Conservation (phyloP, 2,329 filamentous ascomycete species). For the Proliferodiscus dingleyae region DNA sequence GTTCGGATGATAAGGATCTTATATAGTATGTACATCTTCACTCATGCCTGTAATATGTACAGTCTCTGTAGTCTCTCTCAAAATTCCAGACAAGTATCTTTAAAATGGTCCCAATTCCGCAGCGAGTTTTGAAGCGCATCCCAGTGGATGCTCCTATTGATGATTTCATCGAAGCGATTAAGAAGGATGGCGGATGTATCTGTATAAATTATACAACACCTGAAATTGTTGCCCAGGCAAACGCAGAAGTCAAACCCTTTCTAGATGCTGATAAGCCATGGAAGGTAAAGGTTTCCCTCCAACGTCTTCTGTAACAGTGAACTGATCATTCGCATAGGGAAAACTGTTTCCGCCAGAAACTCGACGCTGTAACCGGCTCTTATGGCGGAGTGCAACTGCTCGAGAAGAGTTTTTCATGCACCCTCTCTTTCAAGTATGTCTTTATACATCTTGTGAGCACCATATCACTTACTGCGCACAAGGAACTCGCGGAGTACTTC, state of each 20-base stretch:
- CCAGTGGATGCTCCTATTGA: conserved; percentile 13
- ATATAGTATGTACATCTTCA: too few species aligned
- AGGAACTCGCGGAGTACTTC: conserved; percentile 13
- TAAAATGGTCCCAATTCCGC: conserved; percentile 8
- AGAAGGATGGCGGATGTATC: conserved; percentile 12
- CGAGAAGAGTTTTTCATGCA: conserved; percentile 18
- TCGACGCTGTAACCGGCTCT: conserved; percentile 21
- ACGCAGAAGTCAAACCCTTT: conserved; percentile 13
- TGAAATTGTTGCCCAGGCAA: conserved; percentile 7
- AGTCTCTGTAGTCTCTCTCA: too few species aligned
- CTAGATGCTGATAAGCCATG: conserved; percentile 15
- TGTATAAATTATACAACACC: conserved; percentile 12
- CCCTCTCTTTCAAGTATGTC: conserved; percentile 18
- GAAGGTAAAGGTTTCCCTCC: conserved; percentile 6
- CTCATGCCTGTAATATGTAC: too few species aligned
- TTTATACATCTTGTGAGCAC: background rate
- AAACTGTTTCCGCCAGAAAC: conserved; percentile 21
- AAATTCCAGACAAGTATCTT: too few species aligned
- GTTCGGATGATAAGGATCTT: too few species aligned
- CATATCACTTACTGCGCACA: background rate
- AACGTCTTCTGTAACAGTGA: background rate
- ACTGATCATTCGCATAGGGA: conserved; percentile 4
- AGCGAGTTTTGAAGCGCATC: conserved; percentile 8
- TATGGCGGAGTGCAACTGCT: conserved; percentile 18
- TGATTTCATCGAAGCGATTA: conserved; percentile 14